A percentile compares a stretch with the other conserved stretches of the same genome.
These are phyloP conservation scores for Sclerotinia borealis DNA, from an alignment of 2,329 filamentous ascomycete genomes.

Conservation along the genomic window DNA sequence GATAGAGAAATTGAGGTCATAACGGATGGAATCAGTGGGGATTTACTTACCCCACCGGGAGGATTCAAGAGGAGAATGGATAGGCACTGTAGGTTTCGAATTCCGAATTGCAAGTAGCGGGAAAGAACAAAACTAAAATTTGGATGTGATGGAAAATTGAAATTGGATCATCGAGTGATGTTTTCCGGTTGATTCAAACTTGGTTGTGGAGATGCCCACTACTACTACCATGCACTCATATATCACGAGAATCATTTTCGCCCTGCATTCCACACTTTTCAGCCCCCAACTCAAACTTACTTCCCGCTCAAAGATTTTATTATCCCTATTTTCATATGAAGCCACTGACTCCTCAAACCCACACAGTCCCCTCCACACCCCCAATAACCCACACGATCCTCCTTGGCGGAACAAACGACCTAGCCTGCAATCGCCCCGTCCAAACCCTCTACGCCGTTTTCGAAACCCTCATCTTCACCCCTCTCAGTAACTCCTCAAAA, in stretches of 20 bases:
- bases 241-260: not conserved
- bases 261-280: too few species aligned
- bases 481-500: constrained; percentile 43
- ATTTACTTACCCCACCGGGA: constrained; percentile 15
- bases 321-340: constrained; percentile 34
- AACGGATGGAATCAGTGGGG: constrained; percentile 22
- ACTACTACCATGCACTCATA: not conserved
- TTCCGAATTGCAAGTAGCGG: not conserved
- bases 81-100: constrained; percentile 13
- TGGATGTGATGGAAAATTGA: not conserved
- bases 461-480: constrained; percentile 42
- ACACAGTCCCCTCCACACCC: not conserved
- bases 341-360: not conserved
- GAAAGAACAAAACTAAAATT: not conserved
- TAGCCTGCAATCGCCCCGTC: constrained; percentile 38
- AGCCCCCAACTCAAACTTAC: too few species aligned
- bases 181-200: not conserved
- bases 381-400: constrained; percentile 47
- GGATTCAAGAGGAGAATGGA: constrained; percentile 19
- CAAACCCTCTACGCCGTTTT: constrained; percentile 44
- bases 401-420: constrained; percentile 59
- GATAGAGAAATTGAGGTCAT: constrained; percentile 19
- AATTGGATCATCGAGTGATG: not conserved
- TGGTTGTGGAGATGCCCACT: not conserved
- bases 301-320: not conserved